A percentile compares a stretch with the other conserved stretches of the same genome.
Evolutionary conservation across 2,329 filamentous ascomycete genomes (phyloP).

Genomic region (Ramularia collo-cygni): DNA sequence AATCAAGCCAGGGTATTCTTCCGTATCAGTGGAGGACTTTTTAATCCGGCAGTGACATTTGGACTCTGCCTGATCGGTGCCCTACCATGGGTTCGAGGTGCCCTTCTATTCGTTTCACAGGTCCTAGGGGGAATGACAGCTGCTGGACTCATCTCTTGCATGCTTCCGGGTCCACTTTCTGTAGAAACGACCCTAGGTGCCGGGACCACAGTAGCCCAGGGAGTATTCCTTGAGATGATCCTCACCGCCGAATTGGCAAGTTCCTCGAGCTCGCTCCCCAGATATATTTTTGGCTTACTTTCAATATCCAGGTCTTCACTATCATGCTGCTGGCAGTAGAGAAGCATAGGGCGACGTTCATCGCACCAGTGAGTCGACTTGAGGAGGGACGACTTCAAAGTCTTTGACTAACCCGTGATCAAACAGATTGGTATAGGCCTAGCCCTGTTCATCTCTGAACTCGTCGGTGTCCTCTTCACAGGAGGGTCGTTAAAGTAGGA

Average conservation of each 20-base stretch:
- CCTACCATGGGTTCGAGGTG: constrained; percentile 29
- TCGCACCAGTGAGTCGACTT: constrained; percentile 29
- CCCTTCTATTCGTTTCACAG: constrained; percentile 30
- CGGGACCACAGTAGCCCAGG: constrained; percentile 31
- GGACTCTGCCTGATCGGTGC: constrained; percentile 27
- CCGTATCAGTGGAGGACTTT: constrained; percentile 29
- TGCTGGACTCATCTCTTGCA: constrained; percentile 26
- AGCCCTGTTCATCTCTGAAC: constrained; percentile 41
- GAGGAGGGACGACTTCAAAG: no score
- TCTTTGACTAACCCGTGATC: no score
- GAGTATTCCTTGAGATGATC: constrained; percentile 36
- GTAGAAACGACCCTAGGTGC: constrained; percentile 29
- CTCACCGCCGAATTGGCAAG: constrained; percentile 30
- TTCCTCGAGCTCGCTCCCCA: no score
- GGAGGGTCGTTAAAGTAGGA: neutral
- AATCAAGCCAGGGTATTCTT: constrained; percentile 26
- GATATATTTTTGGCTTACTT: no score
- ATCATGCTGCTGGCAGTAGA: constrained; percentile 31
- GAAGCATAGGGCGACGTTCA: constrained; percentile 37
- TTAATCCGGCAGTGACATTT: constrained; percentile 31
- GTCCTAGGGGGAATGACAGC: constrained; percentile 32
- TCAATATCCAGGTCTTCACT: constrained; percentile 27
- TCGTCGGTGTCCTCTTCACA: constrained; percentile 24
- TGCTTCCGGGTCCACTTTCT: constrained; percentile 32
- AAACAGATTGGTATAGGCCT: constrained; percentile 40